These are phyloP conservation scores for Seminavis robusta DNA, from an alignment of 108 stramenopile species.

Conservation along the genomic window DNA sequence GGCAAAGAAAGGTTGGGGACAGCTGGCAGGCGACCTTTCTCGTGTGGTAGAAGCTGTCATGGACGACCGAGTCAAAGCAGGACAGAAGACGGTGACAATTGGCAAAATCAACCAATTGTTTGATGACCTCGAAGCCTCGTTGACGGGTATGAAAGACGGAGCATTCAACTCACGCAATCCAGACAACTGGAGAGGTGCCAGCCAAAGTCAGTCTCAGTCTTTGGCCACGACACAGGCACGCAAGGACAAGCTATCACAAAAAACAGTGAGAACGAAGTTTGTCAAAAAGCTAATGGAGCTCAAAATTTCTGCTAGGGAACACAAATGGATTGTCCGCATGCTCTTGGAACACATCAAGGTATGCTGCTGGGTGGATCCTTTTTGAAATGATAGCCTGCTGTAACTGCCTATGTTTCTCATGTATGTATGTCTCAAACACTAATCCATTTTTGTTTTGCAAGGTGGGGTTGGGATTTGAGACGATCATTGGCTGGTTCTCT, in stretches of 20 bases:
- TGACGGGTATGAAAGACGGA: not conserved
- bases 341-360: conserved; percentile 43
- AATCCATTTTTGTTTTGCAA: no score
- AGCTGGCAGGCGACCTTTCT: conserved; percentile 63
- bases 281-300: not conserved
- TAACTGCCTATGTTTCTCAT: no score
- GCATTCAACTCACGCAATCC: no score
- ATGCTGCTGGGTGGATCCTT: no score
- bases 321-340: conserved; percentile 82
- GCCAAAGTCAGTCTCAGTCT: no score
- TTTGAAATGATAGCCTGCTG: no score
- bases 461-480: conserved; percentile 5
- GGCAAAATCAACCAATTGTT: conserved; percentile 68
- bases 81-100: conserved; percentile 37
- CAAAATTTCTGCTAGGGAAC: conserved; percentile 52
- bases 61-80: conserved; percentile 22
- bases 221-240: not conserved
- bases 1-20: conserved; percentile 23
- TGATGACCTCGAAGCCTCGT: conserved; percentile 51
- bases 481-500: conserved; percentile 8
- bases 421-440: no score
- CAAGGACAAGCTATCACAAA: not conserved
- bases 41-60: conserved; percentile 57
- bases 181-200: no score
- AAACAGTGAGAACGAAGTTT: not conserved